Conservation (phyloP, 495 filamentous ascomycete species). For the Tuber magnatum region DNA sequence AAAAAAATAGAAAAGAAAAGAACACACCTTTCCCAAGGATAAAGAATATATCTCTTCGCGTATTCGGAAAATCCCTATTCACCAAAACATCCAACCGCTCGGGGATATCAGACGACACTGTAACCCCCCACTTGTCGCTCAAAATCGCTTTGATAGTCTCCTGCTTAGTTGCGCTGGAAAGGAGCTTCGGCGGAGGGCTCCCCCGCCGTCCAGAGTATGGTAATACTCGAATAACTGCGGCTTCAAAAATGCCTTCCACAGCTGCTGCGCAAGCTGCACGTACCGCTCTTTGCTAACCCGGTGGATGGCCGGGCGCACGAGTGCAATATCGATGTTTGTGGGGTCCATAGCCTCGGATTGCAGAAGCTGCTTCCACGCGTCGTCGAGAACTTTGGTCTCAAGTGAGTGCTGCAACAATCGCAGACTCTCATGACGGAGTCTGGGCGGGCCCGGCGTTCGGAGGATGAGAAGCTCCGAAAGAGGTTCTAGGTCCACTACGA, state of each 20-base stretch:
- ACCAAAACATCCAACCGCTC: constrained; percentile 37
- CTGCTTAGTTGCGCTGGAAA: constrained; percentile 10
- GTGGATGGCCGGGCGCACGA: constrained; percentile 13
- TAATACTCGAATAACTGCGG: constrained; percentile 31
- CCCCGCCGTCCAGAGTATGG: neutral
- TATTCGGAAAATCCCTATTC: constrained; percentile 17
- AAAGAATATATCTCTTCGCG: constrained; percentile 37
- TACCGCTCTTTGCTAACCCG: constrained; percentile 33
- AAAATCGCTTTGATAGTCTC: constrained; percentile 26
- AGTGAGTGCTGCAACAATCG: neutral
- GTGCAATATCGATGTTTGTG: constrained; percentile 30
- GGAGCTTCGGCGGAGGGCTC: neutral
- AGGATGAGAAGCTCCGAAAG: constrained; percentile 29
- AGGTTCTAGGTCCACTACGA: neutral
- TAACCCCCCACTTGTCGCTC: constrained; percentile 28
- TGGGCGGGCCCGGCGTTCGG: constrained; percentile 12
- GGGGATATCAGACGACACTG: constrained; percentile 32
- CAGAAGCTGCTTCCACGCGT: constrained; percentile 13
- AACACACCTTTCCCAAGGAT: constrained; percentile 38
- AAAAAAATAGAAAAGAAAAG: neutral
- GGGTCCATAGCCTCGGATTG: constrained; percentile 20
- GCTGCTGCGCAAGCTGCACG: constrained; percentile 25
- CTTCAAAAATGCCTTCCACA: constrained; percentile 25
- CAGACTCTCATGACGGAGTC: constrained; percentile 6
- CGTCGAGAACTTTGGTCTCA: constrained; percentile 18